Base-by-base conservation (phyloP, 2,329 filamentous ascomycete genomes). In the Helotiales sp. region DNA sequence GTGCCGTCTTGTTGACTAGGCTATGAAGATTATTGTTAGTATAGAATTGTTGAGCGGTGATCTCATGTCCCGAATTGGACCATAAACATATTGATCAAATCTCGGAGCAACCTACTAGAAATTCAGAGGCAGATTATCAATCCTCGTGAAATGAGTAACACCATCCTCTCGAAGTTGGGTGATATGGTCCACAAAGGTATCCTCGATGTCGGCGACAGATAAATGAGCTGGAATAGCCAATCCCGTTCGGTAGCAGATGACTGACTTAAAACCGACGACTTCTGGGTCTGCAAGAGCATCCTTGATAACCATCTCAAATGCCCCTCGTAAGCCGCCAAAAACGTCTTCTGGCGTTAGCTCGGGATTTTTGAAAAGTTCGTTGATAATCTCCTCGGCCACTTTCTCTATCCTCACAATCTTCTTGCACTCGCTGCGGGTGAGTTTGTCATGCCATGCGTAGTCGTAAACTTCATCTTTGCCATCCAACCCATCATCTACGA, bases 231-330 rank as follows among this genome's bases (percentile, higher is more conserved):
- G 76, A 17, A 95, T 82, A 45, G 86, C 85, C 6, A 94, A 82
- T 0, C 93, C 93, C 0, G 89, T 92, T 15, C 92, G 86, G 77
- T 96, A 96, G 79, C 92, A 95, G 64, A 96, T 87, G 58, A 94
- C 88, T 0, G 89, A 92, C 78, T 96, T 96, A 84, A 96, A 96
- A 1, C 86, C 93, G 1, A 87, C 91, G 1, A 96, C 89, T 20
- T 89, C 84, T 0, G 86, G 80, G 74, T 96, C 89, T 0, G 82
- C 80, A 28, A 93, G 82, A 2, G 87, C 84, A 1, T 82, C 78
- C 11, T 80, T 75, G 40, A 96, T 88, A 26, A 82, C 78, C n/a
- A 75, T 71, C 10, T 79, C 76, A 58, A 82, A 82, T 13, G 78
- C 75, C 1, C 76, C 73, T 11, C 82, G 77, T 32, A 82, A 77